Evolutionary conservation across 2,329 filamentous ascomycete genomes (phyloP), one percentile per base, ranked within the genome.

Genomic region (Juglanconis oblonga): DNA sequence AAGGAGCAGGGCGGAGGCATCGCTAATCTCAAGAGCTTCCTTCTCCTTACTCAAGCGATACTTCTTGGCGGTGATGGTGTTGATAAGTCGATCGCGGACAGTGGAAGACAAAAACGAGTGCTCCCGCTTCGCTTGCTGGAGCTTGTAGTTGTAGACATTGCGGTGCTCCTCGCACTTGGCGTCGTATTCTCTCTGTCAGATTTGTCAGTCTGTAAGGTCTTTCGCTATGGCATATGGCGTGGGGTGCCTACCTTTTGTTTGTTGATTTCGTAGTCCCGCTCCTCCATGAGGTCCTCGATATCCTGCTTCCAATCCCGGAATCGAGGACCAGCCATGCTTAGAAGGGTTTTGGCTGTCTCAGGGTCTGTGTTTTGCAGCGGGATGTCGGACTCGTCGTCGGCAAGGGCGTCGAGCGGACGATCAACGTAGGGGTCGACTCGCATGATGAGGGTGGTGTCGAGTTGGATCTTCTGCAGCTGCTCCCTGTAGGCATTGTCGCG

Each of bases 391-490:
- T 57, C 58, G 45, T 61, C 61, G 13, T 61, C 51, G 44, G 77
- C 75, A 44, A 78, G 75, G 44, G 69, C 71, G 64, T 82, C 79
- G 3, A 78, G 72, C 1, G 77, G 76, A 24, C 76, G 72, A 52
- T 78, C 76, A 29, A 82, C 80, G 72, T 96, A 96, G 1, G 91
- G 89, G 69, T 97, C 89, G 55, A 95, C 90, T 67, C 90, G 87
- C 73, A 92, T 87, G 66, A 97, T 91, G 50, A 96, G 82, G 61
- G 85, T 91, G 76, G 93, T 92, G 73, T 97, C 93, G 65, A 91
- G 87, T 76, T 97, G 93, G n/a, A 97, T 86, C 66, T 91, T 91
- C 69, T 95, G 89, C 2, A 97, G 83, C 74, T 97, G 92, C 66
- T 95, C 90, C 64, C 93, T 87, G 74, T 96, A 98, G 68, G 92